phyloP scores from a whole-genome alignment of 768 basidiomycete species.

The Phylloporus rhodoxanthus region DNA sequence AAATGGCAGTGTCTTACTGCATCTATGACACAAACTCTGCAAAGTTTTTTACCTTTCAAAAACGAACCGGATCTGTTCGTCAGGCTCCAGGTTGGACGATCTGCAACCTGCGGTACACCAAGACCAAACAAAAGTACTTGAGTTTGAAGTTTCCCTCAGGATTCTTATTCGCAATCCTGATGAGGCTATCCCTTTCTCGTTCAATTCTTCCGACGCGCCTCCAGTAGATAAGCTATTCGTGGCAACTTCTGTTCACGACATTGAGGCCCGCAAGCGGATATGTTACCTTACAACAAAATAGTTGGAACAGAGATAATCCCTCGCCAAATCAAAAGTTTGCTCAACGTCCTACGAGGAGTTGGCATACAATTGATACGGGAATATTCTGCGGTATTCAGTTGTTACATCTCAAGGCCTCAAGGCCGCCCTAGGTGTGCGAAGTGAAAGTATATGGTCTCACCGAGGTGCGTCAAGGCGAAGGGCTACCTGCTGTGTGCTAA shows the following conservation, averaged over 20 bases:
- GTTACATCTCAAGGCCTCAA: neutral
- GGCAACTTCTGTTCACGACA: neutral
- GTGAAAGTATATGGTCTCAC: neutral
- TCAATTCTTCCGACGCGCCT: neutral
- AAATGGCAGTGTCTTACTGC: neutral
- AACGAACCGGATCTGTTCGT: neutral
- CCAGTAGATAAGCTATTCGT: neutral
- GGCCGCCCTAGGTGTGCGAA: neutral
- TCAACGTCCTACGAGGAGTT: neutral
- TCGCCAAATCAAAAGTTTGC: neutral
- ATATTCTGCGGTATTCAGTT: neutral
- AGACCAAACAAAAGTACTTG: neutral
- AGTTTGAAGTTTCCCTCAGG: neutral
- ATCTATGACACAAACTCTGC: neutral
- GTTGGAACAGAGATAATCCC: neutral
- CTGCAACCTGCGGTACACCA: neutral
- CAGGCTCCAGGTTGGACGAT: neutral
- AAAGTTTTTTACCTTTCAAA: neutral
- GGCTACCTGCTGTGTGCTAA: neutral
- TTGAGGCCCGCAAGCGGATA: neutral
- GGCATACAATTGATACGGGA: neutral
- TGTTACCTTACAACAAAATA: neutral
- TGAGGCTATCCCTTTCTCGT: neutral
- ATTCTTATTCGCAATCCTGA: neutral
- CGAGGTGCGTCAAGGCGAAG: neutral